phyloP scores from a whole-genome alignment of 208 protist genomes.

The Leishmania braziliensis region DNA sequence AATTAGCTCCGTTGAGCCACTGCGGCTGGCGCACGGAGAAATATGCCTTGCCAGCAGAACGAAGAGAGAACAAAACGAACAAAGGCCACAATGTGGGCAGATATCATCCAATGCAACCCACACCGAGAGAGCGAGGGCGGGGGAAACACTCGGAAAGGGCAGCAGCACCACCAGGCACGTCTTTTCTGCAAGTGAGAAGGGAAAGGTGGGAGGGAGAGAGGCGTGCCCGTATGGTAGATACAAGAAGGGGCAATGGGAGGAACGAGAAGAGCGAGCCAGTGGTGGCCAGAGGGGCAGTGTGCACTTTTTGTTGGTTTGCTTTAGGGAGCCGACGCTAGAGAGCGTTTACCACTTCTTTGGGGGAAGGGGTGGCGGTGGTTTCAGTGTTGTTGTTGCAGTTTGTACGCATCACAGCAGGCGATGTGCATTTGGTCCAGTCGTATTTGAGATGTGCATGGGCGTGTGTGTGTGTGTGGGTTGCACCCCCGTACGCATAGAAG shows the following conservation, averaged over 20 bases:
- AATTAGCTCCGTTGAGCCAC: background rate
- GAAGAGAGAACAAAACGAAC: background rate
- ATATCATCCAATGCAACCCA: background rate
- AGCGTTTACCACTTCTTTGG: background rate
- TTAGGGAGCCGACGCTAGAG: background rate
- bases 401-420: background rate
- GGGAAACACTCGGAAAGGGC: background rate
- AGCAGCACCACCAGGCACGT: background rate
- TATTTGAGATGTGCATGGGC: background rate
- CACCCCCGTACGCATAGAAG: background rate
- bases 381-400: background rate
- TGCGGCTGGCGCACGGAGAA: background rate
- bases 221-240: background rate
- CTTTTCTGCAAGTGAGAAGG: background rate
- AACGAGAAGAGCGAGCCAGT: background rate
- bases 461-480: background rate
- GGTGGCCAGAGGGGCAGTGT: background rate
- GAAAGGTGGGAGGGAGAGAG: background rate
- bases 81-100: background rate
- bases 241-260: background rate
- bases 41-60: background rate
- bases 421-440: background rate
- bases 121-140: background rate
- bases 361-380: background rate
- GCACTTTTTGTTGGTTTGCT: background rate